Conservation (phyloP, 1,139 yeast genomes). For the Debaryomyces robertsiae region DNA sequence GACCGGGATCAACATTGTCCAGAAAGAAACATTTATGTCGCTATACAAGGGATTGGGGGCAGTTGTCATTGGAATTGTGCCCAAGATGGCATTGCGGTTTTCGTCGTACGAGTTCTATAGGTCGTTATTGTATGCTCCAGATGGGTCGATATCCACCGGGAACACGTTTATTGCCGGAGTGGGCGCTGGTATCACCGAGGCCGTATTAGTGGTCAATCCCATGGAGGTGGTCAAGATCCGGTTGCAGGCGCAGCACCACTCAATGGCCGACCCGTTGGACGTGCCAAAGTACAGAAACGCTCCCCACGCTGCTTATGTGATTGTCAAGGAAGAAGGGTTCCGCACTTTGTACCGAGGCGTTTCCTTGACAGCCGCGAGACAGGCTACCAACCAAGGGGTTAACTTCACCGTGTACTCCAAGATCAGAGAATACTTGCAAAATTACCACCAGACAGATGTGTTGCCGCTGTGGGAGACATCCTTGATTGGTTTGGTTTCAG, state of each 20-base stretch:
- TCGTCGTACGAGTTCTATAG: constrained; percentile 91
- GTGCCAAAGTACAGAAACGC: constrained; percentile 91
- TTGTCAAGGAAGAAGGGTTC: constrained; percentile 89
- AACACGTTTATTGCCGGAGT: constrained; percentile 89
- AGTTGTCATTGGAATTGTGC: constrained; percentile 94
- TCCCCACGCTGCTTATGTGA: constrained; percentile 83
- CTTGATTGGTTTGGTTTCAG: constrained; percentile 84
- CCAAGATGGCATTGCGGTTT: constrained; percentile 97
- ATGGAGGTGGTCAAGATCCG: constrained; percentile 97
- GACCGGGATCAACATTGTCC: constrained; percentile 79
- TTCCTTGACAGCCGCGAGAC: constrained; percentile 93
- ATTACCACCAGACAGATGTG: constrained; percentile 61
- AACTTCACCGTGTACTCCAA: constrained; percentile 94
- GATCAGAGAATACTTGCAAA: constrained; percentile 70
- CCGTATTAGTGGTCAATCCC: constrained; percentile 91
- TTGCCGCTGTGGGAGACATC: constrained; percentile 96
- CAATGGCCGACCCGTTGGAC: constrained; percentile 79
- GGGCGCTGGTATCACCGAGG: constrained; percentile 97
- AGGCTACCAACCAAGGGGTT: constrained; percentile 98
- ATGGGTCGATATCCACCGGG: constrained; percentile 72
- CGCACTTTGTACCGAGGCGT: constrained; percentile 92
- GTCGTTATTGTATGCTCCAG: constrained; percentile 61
- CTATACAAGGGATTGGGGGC: constrained; percentile 96
- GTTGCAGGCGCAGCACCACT: constrained; percentile 93
- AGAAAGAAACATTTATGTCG: constrained; percentile 81